Conservation (phyloP, 2,329 filamentous ascomycete genomes). For the Phoma sp. region DNA sequence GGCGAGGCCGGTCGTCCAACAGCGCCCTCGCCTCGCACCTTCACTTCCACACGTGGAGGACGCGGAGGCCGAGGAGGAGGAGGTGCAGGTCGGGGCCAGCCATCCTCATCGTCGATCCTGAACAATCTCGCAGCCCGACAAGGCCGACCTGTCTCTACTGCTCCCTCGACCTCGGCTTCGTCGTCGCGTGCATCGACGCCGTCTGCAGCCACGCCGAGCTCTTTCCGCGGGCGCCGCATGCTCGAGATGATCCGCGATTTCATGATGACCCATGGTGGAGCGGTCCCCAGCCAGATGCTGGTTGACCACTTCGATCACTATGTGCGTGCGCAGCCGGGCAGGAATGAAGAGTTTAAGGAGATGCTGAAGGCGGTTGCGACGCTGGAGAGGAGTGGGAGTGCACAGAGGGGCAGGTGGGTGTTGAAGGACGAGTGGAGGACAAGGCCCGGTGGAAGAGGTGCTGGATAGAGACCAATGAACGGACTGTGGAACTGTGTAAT, state of each 20-base stretch:
- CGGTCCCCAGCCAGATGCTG: slow-evolving; percentile 80
- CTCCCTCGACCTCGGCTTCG: slow-evolving; percentile 14
- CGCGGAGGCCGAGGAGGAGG: slow-evolving; percentile 36
- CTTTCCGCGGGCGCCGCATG: slow-evolving; percentile 51
- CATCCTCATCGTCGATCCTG: slow-evolving; percentile 51
- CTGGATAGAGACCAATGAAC: no score
- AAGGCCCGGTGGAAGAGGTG: not conserved
- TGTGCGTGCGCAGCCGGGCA: slow-evolving; percentile 71
- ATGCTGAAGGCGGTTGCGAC: slow-evolving; percentile 78
- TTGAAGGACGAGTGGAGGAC: slow-evolving; percentile 61
- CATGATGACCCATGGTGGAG: slow-evolving; percentile 76
- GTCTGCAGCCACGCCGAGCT: slow-evolving; percentile 28
- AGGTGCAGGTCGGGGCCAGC: slow-evolving; percentile 47
- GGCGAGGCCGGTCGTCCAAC: slow-evolving; percentile 73
- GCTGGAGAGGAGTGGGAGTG: slow-evolving; percentile 63
- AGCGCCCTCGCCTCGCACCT: slow-evolving; percentile 24
- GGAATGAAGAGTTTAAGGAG: slow-evolving; percentile 75
- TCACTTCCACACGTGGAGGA: slow-evolving; percentile 51
- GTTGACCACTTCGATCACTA: slow-evolving; percentile 88
- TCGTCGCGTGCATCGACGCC: slow-evolving; percentile 40
- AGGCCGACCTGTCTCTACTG: slow-evolving; percentile 29
- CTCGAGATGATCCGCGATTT: slow-evolving; percentile 72
- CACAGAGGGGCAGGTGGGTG: slow-evolving; percentile 61
- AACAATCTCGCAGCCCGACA: slow-evolving; percentile 53
- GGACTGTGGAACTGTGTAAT: not conserved